These are phyloP conservation scores for Teratosphaeria epicoccoides DNA, from an alignment of 2,329 filamentous ascomycete species.

Conservation along the genomic window DNA sequence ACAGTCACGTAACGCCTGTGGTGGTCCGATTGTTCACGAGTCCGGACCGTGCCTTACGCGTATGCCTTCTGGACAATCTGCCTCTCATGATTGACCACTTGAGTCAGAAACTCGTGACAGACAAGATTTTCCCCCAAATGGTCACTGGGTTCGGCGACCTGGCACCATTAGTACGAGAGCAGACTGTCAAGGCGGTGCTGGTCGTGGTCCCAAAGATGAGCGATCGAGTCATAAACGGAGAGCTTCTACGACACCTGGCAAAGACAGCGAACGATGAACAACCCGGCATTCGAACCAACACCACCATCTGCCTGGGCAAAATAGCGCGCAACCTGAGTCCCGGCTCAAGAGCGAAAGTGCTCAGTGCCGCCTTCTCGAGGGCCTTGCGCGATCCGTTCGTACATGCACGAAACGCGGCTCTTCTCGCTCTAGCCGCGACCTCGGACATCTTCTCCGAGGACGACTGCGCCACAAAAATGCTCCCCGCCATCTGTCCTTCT, in stretches of 20 bases:
- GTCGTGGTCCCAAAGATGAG: slow-evolving; percentile 80
- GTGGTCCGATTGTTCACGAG: slow-evolving; percentile 80
- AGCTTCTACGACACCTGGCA: slow-evolving; percentile 78
- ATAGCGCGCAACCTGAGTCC: slow-evolving; percentile 81
- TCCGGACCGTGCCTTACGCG: slow-evolving; percentile 82
- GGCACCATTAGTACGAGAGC: slow-evolving; percentile 83
- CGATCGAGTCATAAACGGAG: slow-evolving; percentile 86
- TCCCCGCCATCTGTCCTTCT: slow-evolving; percentile 73
- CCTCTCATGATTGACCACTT: slow-evolving; percentile 85
- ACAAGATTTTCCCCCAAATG: slow-evolving; percentile 93
- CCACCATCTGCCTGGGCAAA: slow-evolving; percentile 92
- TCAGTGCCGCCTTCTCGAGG: slow-evolving; percentile 83
- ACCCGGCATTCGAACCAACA: slow-evolving; percentile 93
- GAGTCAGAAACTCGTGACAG: slow-evolving; percentile 78
- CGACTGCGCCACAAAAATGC: slow-evolving; percentile 71
- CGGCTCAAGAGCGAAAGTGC: slow-evolving; percentile 70
- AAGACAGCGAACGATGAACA: slow-evolving; percentile 98
- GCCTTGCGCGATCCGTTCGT: slow-evolving; percentile 89
- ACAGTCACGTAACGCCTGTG: slow-evolving; percentile 70
- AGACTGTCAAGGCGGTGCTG: slow-evolving; percentile 89
- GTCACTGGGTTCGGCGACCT: slow-evolving; percentile 92
- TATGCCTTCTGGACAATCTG: slow-evolving; percentile 80
- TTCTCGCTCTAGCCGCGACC: slow-evolving; percentile 78
- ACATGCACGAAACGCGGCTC: slow-evolving; percentile 78
- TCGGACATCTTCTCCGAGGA: slow-evolving; percentile 79